phyloP scores from a whole-genome alignment of 306 rosid species.

The Cicer yamashitae region DNA sequence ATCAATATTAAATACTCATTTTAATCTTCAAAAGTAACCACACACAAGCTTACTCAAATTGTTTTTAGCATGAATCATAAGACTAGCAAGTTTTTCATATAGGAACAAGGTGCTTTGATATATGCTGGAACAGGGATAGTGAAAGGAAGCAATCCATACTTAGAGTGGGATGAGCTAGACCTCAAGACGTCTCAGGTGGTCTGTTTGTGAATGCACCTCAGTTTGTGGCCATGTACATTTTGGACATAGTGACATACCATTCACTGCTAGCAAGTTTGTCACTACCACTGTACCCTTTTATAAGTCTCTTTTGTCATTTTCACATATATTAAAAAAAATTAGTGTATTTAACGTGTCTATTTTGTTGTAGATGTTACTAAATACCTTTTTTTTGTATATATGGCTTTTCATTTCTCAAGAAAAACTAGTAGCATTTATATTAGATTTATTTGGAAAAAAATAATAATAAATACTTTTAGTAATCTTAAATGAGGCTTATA shows the following conservation, averaged over 20 bases:
- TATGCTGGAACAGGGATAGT: slow-evolving; percentile 99
- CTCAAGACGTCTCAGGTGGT: slow-evolving; percentile 89
- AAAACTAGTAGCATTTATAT: too few species aligned
- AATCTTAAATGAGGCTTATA: too few species aligned
- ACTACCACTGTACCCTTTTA: too few species aligned
- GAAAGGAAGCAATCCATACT: slow-evolving; percentile 82
- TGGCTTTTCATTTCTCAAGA: too few species aligned
- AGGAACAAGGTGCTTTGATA: slow-evolving; percentile 82
- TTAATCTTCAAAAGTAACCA: neutral
- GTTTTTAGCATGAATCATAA: slow-evolving; percentile 19
- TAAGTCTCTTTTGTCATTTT: too few species aligned
- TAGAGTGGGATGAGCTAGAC: slow-evolving; percentile 94
- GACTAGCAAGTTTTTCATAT: slow-evolving; percentile 34
- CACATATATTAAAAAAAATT: too few species aligned
- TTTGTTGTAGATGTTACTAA: too few species aligned
- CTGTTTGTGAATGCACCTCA: slow-evolving; percentile 29
- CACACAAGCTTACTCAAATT: slow-evolving; percentile 13
- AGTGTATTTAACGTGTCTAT: too few species aligned
- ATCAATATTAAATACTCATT: neutral
- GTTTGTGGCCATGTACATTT: neutral
- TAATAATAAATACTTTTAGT: too few species aligned
- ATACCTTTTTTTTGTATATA: too few species aligned
- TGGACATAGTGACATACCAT: neutral
- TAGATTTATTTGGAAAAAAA: too few species aligned
- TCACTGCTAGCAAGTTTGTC: neutral